Evolutionary conservation across 768 basidiomycete genomes (phyloP), one percentile per base, ranked within the genome.

Genomic region (Hydnum rufescens): DNA sequence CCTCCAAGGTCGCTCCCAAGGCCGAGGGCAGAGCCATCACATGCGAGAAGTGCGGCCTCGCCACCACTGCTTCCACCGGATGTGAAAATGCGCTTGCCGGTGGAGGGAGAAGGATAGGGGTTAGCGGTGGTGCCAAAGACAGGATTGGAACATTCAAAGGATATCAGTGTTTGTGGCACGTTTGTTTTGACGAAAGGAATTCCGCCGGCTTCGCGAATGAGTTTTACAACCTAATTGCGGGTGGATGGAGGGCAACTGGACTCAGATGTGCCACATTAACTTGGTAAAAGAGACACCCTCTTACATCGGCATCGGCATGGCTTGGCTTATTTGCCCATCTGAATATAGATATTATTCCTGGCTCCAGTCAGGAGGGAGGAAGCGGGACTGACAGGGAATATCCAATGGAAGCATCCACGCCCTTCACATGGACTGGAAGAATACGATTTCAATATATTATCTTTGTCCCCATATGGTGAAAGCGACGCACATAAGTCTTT

Each of bases 1-100:
- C 66, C 66, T 31, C 86, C 88, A 51, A 88, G 72, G 58, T 89
- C 87, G n/a, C 72, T 74, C 19, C 89, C 90, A 53, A 86, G 70
- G 0, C 90, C 89, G 4, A 88, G 60, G 0, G 77, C 78, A 2
- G 79, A 73, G 19, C 85, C 88, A 57, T 85, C 80, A 70, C 80
- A 74, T 0, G 78, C 77, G 32, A 93, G 67, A 25, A 90, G 61
- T 2, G 84, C 86, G 0, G 67, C 83, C 64, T 92, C 90, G 29
- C 88, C 88, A 16, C 87, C 87, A 13, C 80, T 80, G 56, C 79
- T 82, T 3, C 88, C 88, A 19, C 88, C 88, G 53, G 71, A 74
- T 2, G 52, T 70, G 34, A 70, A 62, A 2, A 58, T 51, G 8
- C 26, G 44, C 25, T 47, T 26, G 13, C 25, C 13, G 8, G 13